Evolutionary conservation across 306 rosid genomes (phyloP).

Genomic region (Medicago truncatula): MtrunA17r5.0-ANR NC_053045.1:41527501-41528000

Average conservation of each 20-base stretch:
- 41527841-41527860: not conserved
- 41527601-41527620: constrained; percentile 20
- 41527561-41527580: constrained; percentile 20
- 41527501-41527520: constrained; percentile 10
- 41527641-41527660: not conserved
- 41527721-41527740: not conserved
- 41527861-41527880: constrained; percentile 27
- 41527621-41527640: not conserved
- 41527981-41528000: constrained; percentile 8
- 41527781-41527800: not conserved
- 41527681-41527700: not conserved
- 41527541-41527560: not conserved
- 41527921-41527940: constrained; percentile 15
- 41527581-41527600: constrained; percentile 34
- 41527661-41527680: not conserved
- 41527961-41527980: constrained; percentile 36
- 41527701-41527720: constrained; percentile 36
- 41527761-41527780: constrained; percentile 33
- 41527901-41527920: constrained; percentile 33
- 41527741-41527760: not conserved
- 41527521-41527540: constrained; percentile 17
- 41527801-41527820: no score
- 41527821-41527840: no score
- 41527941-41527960: constrained; percentile 38
- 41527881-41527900: constrained; percentile 16